These are phyloP conservation scores for Mangifera indica DNA, from an alignment of 345 rosid species.

Conservation along the genomic window DNA sequence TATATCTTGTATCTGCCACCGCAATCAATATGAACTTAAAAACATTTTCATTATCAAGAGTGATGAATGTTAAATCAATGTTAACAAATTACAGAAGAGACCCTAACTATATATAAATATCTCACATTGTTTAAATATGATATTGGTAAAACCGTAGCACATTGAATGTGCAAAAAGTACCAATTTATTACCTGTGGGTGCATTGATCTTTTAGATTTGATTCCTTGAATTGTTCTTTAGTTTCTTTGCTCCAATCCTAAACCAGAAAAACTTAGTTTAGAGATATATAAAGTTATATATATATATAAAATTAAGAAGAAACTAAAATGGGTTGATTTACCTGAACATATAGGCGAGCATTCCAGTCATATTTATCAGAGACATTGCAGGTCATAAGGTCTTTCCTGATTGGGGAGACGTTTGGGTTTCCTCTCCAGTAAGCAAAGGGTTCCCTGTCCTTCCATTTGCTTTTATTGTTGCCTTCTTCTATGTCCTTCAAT, in stretches of 20 bases:
- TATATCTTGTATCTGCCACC: slow-evolving; percentile 64
- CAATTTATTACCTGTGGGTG: slow-evolving; percentile 45
- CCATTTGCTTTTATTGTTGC: slow-evolving; percentile 33
- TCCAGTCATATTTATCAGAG: slow-evolving; percentile 30
- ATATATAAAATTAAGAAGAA: too few relatives aligned
- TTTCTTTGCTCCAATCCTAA: slow-evolving; percentile 53
- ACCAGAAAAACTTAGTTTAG: background rate
- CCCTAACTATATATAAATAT: too few relatives aligned
- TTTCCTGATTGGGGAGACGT: slow-evolving; percentile 27
- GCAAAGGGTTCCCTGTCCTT: slow-evolving; percentile 55
- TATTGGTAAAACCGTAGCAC: too few relatives aligned
- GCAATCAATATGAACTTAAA: background rate
- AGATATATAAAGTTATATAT: too few relatives aligned
- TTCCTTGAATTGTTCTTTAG: slow-evolving; percentile 40
- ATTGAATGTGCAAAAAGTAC: too few relatives aligned
- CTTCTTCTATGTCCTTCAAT: slow-evolving; percentile 33
- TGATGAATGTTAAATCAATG: too few relatives aligned
- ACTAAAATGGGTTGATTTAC: background rate
- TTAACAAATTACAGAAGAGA: too few relatives aligned
- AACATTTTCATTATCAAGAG: too few relatives aligned
- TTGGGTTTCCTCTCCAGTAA: slow-evolving; percentile 63
- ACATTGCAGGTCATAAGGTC: slow-evolving; percentile 38
- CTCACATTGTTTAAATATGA: too few relatives aligned
- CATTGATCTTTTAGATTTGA: slow-evolving; percentile 59
- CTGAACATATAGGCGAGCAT: slow-evolving; percentile 31